Base-by-base conservation (phyloP, 441 rosid species). In the Populus trichocarpa region DNA sequence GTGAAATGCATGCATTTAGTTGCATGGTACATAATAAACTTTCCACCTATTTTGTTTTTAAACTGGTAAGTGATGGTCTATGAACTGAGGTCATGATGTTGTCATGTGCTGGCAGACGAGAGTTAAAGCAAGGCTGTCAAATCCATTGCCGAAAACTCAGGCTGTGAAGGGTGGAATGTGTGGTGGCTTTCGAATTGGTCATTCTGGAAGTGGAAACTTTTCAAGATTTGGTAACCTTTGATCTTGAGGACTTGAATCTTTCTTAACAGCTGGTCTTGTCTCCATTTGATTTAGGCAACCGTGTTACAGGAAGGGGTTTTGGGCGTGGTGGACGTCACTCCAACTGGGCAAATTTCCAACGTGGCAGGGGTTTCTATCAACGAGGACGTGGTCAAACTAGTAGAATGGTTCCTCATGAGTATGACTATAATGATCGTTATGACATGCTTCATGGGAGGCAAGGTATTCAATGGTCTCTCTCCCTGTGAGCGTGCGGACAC, bases 131-230 rank as follows among this genome's bases (percentile, higher is more conserved):
- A 86, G 92, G 86, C 87, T 90, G 68, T 90, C 92, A 73, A 90
- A 90, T 87, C 94, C 92, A 33, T 53, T 84, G 86, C 94, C 94
- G 35, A 90, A 89, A 86, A 86, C 91, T 67, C 94, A 90, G 81
- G 90, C 89, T 57, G 88, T 90, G 75, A 90, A 89, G 78, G 92
- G 92, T 78, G 94, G 91, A 84, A 87, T 89, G 87, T 79, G 85
- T 81, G 94, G 94, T 78, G 94, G 92, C 71, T 90, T 86, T 83
- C 85, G 80, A 70, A 88, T 89, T 81, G 85, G 85, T 79, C 81
- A 70, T 59, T 80, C 81, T 76, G 80, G 87, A 16, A 66, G 69
- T 77, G 85, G 81, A 66, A 81, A 81, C 71, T 83, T 80, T 77
- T 75, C 86, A 42, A 90, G 89, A 90, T 84, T 77, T 80, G 91